Conservation (phyloP, 2,329 filamentous ascomycete genomes). For the Sporothrix schenckii region DNA sequence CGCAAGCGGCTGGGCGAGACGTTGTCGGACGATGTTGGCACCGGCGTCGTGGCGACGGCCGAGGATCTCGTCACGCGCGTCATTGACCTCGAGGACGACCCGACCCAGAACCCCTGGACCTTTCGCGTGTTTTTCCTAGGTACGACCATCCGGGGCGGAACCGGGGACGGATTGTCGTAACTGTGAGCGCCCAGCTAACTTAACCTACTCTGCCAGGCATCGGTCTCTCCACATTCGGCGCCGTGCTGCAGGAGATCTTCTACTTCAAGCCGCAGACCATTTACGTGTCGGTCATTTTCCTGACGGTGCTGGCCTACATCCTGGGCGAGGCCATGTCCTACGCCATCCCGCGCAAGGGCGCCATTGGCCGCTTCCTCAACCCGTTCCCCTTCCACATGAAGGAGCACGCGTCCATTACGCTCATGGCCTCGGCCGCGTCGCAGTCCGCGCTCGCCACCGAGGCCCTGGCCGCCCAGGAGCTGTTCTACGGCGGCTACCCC, state of each 20-base stretch:
- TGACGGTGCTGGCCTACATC: constrained; percentile 50
- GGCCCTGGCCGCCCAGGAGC: constrained; percentile 50
- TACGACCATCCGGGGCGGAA: not conserved
- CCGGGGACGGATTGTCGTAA: too few relatives aligned
- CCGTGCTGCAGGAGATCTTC: constrained; percentile 50
- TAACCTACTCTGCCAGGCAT: constrained; percentile 9
- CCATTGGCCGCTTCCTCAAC: constrained; percentile 42
- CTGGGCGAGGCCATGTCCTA: constrained; percentile 44
- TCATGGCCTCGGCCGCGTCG: constrained; percentile 37
- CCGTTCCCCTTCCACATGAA: constrained; percentile 39
- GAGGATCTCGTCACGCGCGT: constrained; percentile 34
- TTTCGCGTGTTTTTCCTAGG: constrained; percentile 34
- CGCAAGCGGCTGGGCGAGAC: not conserved
- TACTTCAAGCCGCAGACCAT: constrained; percentile 54
- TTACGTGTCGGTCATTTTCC: constrained; percentile 49
- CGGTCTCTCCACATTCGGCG: constrained; percentile 44
- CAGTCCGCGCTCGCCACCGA: constrained; percentile 42
- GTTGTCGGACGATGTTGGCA: too few relatives aligned
- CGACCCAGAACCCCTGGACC: constrained; percentile 36
- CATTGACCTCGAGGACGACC: constrained; percentile 37
- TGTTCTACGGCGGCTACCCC: constrained; percentile 51
- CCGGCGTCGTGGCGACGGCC: constrained; percentile 26
- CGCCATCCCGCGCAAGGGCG: constrained; percentile 37
- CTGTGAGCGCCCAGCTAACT: not conserved
- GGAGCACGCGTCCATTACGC: constrained; percentile 37